phyloP scores from a whole-genome alignment of 139 green algal genomes.

The Chlorella sp. region DNA sequence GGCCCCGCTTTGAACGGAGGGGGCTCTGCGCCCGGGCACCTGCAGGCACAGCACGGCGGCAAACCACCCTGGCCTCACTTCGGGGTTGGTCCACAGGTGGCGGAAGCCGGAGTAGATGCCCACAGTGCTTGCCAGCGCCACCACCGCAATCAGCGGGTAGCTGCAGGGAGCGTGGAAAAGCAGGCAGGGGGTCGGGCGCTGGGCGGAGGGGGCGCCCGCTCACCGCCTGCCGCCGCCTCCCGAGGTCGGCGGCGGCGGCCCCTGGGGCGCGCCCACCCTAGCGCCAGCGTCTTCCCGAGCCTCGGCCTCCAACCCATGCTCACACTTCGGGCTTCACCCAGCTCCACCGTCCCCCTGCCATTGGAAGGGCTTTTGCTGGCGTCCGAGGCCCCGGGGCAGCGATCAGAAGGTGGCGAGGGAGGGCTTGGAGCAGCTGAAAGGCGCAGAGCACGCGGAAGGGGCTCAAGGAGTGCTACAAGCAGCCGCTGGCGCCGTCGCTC shows the following conservation, averaged over 20 bases:
- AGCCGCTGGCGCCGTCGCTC: no score
- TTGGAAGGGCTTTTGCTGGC: background rate
- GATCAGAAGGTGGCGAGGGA: no score
- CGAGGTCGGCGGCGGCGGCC: background rate
- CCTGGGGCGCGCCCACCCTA: background rate
- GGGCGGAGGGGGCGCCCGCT: background rate
- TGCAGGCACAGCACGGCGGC: no score
- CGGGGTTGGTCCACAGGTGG: slow-evolving; percentile 30
- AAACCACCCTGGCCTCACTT: background rate
- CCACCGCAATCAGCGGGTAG: slow-evolving; percentile 18
- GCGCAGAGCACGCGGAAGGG: no score
- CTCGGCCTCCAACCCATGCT: background rate
- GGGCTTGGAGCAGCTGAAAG: no score
- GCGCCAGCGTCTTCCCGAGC: background rate
- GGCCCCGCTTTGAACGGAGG: no score
- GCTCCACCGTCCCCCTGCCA: background rate
- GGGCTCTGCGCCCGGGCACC: no score
- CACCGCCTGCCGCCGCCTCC: background rate
- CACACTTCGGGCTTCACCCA: slow-evolving; percentile 10
- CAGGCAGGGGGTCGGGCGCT: background rate
- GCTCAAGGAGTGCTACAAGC: no score
- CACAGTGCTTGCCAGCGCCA: background rate
- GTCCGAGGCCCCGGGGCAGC: no score
- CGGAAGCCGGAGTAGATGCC: slow-evolving; percentile 3
- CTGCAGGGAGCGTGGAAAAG: background rate